These are phyloP conservation scores for Termitomyces sp. DNA, from an alignment of 768 basidiomycete species.

Conservation along the genomic window DNA sequence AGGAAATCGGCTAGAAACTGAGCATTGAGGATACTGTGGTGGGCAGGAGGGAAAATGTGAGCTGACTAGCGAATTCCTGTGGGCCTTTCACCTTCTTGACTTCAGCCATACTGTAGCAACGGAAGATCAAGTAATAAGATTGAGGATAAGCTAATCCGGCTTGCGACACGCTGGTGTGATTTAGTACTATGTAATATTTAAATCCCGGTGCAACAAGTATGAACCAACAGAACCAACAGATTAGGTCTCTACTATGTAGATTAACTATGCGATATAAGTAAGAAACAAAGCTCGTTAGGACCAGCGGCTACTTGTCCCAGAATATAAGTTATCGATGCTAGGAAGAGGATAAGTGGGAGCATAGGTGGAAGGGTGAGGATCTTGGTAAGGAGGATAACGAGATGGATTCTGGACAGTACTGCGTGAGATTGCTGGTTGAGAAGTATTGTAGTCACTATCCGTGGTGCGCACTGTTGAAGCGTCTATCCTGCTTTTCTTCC, in stretches of 20 bases:
- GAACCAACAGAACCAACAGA: not conserved
- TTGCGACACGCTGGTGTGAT: not conserved
- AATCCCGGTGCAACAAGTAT: not conserved
- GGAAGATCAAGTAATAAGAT: slow-evolving; percentile 36
- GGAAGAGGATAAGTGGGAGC: slow-evolving; percentile 9
- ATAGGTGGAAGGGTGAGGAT: slow-evolving; percentile 4
- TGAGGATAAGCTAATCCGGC: slow-evolving; percentile 20
- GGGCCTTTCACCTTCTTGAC: slow-evolving; percentile 81
- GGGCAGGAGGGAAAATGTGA: not conserved
- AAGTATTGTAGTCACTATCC: slow-evolving; percentile 8
- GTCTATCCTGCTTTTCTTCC: slow-evolving; percentile 61
- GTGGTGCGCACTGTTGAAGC: slow-evolving; percentile 11
- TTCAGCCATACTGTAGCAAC: slow-evolving; percentile 70
- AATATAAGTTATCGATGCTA: slow-evolving; percentile 11
- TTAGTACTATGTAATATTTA: not conserved
- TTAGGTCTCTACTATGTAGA: slow-evolving; percentile 1
- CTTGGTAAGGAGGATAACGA: slow-evolving; percentile 12
- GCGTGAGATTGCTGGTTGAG: slow-evolving; percentile 6
- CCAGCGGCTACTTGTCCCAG: slow-evolving; percentile 16
- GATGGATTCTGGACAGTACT: slow-evolving; percentile 8
- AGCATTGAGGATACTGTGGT: slow-evolving; percentile 12
- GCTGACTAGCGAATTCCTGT: slow-evolving; percentile 81
- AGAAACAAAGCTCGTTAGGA: slow-evolving; percentile 10
- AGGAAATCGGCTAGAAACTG: slow-evolving; percentile 74
- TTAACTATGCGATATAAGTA: slow-evolving; percentile 7